Conservation (phyloP, 2,329 filamentous ascomycete species). For the Chrysoporthe puriensis region DNA sequence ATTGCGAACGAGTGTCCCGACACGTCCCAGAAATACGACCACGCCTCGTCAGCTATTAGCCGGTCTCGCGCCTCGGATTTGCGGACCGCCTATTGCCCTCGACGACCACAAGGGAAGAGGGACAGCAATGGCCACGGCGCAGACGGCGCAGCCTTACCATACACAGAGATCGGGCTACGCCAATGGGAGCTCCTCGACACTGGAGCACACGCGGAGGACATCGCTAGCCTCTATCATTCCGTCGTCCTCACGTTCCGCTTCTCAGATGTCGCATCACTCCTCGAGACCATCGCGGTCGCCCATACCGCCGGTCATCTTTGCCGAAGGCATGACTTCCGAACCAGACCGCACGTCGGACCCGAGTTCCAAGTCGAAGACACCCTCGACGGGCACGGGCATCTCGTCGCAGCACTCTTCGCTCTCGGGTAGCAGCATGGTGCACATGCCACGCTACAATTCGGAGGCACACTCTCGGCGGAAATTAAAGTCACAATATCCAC, state of each 20-base stretch:
- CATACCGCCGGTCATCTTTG: slow-evolving; percentile 44
- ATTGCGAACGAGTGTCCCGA: slow-evolving; percentile 11
- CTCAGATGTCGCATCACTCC: slow-evolving; percentile 59
- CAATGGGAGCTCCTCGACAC: slow-evolving; percentile 32
- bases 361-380: slow-evolving; percentile 63
- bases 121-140: slow-evolving; percentile 43
- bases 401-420: slow-evolving; percentile 66
- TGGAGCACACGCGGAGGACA: slow-evolving; percentile 48
- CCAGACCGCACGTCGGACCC: slow-evolving; percentile 61
- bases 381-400: slow-evolving; percentile 57
- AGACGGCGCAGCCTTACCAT: slow-evolving; percentile 47
- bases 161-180: slow-evolving; percentile 44
- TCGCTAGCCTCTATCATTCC: slow-evolving; percentile 68
- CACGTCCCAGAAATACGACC: background rate
- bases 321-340: slow-evolving; percentile 44
- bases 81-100: slow-evolving; percentile 3
- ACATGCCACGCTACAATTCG: slow-evolving; percentile 49
- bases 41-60: background rate
- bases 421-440: slow-evolving; percentile 41
- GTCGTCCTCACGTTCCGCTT: slow-evolving; percentile 55
- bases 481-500: slow-evolving; percentile 75
- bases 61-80: background rate
- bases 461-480: slow-evolving; percentile 57
- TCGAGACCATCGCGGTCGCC: slow-evolving; percentile 58
- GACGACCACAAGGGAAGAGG: background rate